A percentile compares a stretch with the other conserved stretches of the same genome.
phyloP scores from a whole-genome alignment of 306 rosid species.

The Quercus wislizeni region DNA sequence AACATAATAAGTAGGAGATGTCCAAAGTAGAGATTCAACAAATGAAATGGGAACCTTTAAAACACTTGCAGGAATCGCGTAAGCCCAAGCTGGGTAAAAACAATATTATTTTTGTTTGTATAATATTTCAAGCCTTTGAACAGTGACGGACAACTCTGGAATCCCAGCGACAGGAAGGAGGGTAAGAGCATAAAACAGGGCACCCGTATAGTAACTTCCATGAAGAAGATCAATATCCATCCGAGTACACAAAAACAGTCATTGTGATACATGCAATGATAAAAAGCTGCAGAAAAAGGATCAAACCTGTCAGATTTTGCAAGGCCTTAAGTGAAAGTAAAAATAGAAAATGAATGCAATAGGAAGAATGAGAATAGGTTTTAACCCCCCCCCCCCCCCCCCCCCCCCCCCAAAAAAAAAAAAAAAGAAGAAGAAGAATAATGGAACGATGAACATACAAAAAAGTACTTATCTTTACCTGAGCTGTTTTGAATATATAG shows the following conservation, averaged over 20 bases:
- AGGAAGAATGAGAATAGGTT: neutral
- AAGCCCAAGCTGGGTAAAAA: conserved; percentile 56
- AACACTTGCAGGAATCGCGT: conserved; percentile 42
- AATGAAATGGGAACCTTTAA: conserved; percentile 46
- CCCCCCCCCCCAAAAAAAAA: too few relatives aligned
- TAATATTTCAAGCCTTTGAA: conserved; percentile 39
- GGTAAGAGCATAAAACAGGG: conserved; percentile 33
- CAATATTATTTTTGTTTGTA: conserved; percentile 34
- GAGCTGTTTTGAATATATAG: too few relatives aligned
- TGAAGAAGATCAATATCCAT: conserved; percentile 33
- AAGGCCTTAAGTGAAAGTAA: neutral
- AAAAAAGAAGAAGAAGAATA: too few relatives aligned
- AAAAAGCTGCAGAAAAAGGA: conserved; percentile 30
- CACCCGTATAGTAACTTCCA: conserved; percentile 40
- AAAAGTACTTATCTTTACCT: too few relatives aligned
- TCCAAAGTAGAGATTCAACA: conserved; percentile 40
- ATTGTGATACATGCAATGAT: conserved; percentile 34
- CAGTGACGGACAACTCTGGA: conserved; percentile 43
- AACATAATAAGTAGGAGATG: conserved; percentile 48
- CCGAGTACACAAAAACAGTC: conserved; percentile 45
- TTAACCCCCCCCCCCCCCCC: too few relatives aligned
- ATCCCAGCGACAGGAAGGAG: conserved; percentile 38
- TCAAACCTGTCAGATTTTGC: neutral
- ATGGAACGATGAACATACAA: too few relatives aligned
- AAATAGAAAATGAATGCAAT: neutral